Percentiles rank a stretch among this genome's conserved stretches.
These are phyloP conservation scores for Amoebophrya sp. DNA, from an alignment of 169 alveolate genomes.

Conservation along the genomic window DNA sequence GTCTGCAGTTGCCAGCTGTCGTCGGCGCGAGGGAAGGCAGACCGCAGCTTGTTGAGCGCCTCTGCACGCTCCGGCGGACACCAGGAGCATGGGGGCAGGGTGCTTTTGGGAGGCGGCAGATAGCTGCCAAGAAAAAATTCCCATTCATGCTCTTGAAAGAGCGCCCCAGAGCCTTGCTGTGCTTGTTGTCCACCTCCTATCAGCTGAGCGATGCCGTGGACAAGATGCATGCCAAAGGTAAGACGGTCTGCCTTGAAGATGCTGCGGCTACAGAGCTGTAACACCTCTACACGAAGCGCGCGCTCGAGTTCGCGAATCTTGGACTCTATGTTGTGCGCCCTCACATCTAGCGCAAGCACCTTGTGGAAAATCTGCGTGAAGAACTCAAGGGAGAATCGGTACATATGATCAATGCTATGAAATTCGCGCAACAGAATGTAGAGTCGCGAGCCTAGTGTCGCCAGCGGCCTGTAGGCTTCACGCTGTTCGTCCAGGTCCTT, in stretches of 20 bases:
- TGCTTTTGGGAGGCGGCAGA: conserved; percentile 48
- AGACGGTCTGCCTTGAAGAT: conserved; percentile 79
- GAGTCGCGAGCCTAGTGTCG: conserved; percentile 68
- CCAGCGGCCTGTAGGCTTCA: conserved; percentile 70
- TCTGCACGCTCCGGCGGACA: conserved; percentile 63
- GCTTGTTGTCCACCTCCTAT: conserved; percentile 30
- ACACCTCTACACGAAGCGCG: conserved; percentile 47
- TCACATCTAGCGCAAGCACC: conserved; percentile 55
- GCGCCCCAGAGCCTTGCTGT: conserved; percentile 48
- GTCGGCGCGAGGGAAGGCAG: conserved; percentile 60
- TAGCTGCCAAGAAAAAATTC: conserved; percentile 73
- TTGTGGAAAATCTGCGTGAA: conserved; percentile 71
- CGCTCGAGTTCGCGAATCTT: background rate
- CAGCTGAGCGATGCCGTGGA: conserved; percentile 51
- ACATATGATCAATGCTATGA: conserved; percentile 77
- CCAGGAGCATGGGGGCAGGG: conserved; percentile 59
- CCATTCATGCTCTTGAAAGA: conserved; percentile 74
- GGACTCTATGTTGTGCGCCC: conserved; percentile 32
- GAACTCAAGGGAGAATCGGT: conserved; percentile 73
- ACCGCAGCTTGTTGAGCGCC: conserved; percentile 60
- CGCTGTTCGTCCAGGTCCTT: conserved; percentile 75
- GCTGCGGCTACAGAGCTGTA: conserved; percentile 65
- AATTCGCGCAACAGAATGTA: conserved; percentile 73
- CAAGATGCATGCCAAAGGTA: conserved; percentile 73
- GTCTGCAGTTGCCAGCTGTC: conserved; percentile 44